phyloP scores from a whole-genome alignment of 768 basidiomycete species.

The Suillus alpinus region DNA sequence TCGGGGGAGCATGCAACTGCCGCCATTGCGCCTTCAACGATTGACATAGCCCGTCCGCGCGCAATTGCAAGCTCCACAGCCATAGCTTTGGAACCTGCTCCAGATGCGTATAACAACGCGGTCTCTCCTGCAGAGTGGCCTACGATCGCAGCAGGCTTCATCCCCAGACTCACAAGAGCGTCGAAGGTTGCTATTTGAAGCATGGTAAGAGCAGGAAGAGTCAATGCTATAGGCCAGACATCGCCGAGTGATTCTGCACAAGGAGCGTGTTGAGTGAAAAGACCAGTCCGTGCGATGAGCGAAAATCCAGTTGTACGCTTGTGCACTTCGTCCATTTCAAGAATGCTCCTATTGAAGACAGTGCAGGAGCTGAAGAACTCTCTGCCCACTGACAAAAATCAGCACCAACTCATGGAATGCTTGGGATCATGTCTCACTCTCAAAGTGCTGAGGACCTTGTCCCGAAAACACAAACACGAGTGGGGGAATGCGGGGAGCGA shows the following conservation, averaged over 20 bases:
- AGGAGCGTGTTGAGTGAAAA: conserved; percentile 28
- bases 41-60: conserved; percentile 36
- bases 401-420: not conserved
- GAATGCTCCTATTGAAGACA: conserved; percentile 37
- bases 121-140: conserved; percentile 51
- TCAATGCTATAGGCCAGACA: conserved; percentile 34
- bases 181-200: conserved; percentile 47
- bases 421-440: conserved; percentile 25
- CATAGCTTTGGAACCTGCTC: conserved; percentile 37
- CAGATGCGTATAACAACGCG: conserved; percentile 41
- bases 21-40: conserved; percentile 41
- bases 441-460: conserved; percentile 38
- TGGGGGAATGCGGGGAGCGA: conserved; percentile 26
- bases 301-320: conserved; percentile 30
- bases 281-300: conserved; percentile 33
- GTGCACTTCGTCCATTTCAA: conserved; percentile 36
- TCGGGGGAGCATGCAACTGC: conserved; percentile 35
- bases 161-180: conserved; percentile 32
- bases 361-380: conserved; percentile 33
- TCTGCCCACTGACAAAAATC: conserved; percentile 31
- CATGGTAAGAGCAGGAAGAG: conserved; percentile 40
- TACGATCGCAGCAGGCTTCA: conserved; percentile 38
- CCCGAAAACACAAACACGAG: conserved; percentile 40
- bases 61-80: conserved; percentile 43
- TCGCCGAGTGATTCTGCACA: conserved; percentile 6